phyloP scores from a whole-genome alignment of 257 asterid species.

The Capsicum pubescens region DNA sequence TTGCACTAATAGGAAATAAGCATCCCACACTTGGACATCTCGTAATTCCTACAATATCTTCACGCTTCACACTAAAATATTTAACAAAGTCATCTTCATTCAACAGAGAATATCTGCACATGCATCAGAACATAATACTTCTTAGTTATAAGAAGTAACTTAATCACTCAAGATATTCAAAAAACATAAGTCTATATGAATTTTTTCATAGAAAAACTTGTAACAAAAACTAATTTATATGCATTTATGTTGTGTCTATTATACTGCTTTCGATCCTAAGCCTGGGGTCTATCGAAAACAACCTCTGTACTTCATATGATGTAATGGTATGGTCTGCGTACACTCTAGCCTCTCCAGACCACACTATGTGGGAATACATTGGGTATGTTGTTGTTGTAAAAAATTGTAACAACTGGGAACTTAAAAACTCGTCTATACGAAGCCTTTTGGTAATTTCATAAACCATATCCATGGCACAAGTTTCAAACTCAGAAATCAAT shows the following conservation, averaged over 20 bases:
- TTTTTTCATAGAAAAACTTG: too few species aligned
- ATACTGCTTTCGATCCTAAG: too few species aligned
- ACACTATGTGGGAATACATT: too few species aligned
- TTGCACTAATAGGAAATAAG: neutral
- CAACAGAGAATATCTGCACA: slow-evolving; percentile 67
- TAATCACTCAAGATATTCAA: neutral
- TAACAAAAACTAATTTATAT: too few species aligned
- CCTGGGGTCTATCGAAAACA: too few species aligned
- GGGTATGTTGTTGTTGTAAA: too few species aligned
- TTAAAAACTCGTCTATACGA: neutral
- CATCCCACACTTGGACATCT: slow-evolving; percentile 84
- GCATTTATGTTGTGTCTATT: too few species aligned
- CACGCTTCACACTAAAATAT: slow-evolving; percentile 79
- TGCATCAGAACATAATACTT: neutral
- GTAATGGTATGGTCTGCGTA: too few species aligned
- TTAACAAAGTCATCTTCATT: slow-evolving; percentile 57
- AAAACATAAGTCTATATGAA: neutral
- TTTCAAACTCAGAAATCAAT: too few species aligned
- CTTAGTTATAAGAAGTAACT: neutral
- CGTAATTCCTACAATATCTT: slow-evolving; percentile 79
- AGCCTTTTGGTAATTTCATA: neutral
- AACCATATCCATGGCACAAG: too few species aligned
- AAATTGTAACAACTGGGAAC: neutral
- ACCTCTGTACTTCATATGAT: too few species aligned
- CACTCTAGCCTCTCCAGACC: too few species aligned